Conservation (phyloP, 192 early-diverging fungal genomes). For the Coemansia sp. region DNA sequence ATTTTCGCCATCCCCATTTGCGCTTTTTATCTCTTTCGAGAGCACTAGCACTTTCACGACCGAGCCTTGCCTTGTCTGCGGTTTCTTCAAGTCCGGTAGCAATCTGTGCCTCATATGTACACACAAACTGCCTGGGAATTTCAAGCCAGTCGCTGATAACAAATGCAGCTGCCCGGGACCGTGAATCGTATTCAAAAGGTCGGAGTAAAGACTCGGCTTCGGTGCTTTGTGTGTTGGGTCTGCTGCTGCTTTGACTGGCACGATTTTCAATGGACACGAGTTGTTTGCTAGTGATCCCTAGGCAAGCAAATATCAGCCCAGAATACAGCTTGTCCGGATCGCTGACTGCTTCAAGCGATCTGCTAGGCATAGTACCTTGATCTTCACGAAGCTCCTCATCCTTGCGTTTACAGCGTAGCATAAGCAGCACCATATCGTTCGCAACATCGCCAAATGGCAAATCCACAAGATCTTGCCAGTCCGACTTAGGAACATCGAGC, state of each 20-base stretch:
- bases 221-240: not conserved
- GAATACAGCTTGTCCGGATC: slow-evolving; percentile 33
- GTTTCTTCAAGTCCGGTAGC: slow-evolving; percentile 31
- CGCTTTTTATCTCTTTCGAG: slow-evolving; percentile 28
- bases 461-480: slow-evolving; percentile 15
- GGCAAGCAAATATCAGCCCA: slow-evolving; percentile 32
- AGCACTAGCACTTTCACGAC: slow-evolving; percentile 37
- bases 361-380: slow-evolving; percentile 4
- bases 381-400: slow-evolving; percentile 22
- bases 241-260: not conserved
- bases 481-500: slow-evolving; percentile 19
- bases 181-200: slow-evolving; percentile 52
- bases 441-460: slow-evolving; percentile 37
- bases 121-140: slow-evolving; percentile 45
- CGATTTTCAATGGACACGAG: slow-evolving; percentile 2
- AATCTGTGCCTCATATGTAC: slow-evolving; percentile 31
- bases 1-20: slow-evolving; percentile 49
- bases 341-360: slow-evolving; percentile 20
- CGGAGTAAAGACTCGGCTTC: slow-evolving; percentile 11
- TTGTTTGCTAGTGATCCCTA: slow-evolving; percentile 24
- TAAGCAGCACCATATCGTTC: slow-evolving; percentile 40
- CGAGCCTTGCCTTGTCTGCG: slow-evolving; percentile 33
- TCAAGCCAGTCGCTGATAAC: slow-evolving; percentile 37
- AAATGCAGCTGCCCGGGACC: slow-evolving; percentile 53
- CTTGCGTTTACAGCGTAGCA: slow-evolving; percentile 33